Base-by-base conservation (phyloP, 2,329 filamentous ascomycete genomes). In the Aphanoascus verrucosus region DNA sequence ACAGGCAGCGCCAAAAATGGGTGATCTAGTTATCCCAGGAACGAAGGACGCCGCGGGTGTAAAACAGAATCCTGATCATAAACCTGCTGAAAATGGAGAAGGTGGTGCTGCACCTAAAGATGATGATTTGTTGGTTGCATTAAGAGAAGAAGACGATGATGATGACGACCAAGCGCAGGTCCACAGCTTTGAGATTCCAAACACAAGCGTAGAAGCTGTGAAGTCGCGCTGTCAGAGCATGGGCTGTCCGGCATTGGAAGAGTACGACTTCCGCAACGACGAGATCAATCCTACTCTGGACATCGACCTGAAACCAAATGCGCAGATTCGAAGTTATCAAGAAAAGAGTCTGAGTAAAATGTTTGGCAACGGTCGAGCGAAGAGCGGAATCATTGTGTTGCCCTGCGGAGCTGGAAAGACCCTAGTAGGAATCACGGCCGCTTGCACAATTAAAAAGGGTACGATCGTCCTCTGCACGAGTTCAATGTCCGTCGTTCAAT, bases 271-370 rank as follows among this genome's bases (percentile, higher is more conserved):
- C 69, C 80, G 89, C 55, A 90, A 93, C 61, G 93, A 98, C 66
- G 81, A 86, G 56, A 79, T 82, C 61, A 98, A 97, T 63, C 81
- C 91, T 0, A 95, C 88, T 49, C 75, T 98, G 35, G 89, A 97
- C 54, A 98, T 98, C 61, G 91, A 97, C 67, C 75, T 97, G 47
- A 86, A 86, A 62, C 90, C 91, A 0, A 84, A 84, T 54, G 91
- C 90, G 0, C 86, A 91, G 64, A 97, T 97, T 66, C 83, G 91
- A 66, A 84, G 80, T 74, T 98, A 98, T 62, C 93, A 98, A 67
- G 93, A 98, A 69, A 94, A 96, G 72, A 94, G 89, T 60, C 75
- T 98, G 8, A 94, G 88, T 73, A 98, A 98, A 70, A 98, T 98
- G 93, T 98, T 98, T 67, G 91, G 93, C 65, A 98, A 98, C 65